phyloP scores from a whole-genome alignment of 2,329 filamentous ascomycete genomes.

The Laburnicola sp. region DNA sequence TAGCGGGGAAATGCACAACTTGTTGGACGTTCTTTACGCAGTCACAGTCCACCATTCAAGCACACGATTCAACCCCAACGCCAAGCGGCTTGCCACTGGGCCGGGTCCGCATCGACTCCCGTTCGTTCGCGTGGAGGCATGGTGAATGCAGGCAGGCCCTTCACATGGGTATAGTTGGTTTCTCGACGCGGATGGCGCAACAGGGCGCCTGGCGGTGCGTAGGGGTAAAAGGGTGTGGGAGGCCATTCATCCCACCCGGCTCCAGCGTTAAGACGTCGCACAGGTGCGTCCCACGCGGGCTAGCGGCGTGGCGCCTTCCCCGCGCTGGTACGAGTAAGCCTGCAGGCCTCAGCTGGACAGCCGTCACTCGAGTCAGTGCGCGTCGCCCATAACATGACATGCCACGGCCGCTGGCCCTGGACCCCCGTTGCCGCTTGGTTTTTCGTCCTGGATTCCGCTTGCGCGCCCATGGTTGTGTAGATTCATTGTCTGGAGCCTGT shows the following conservation, averaged over 20 bases:
- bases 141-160: neutral
- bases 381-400: conserved; percentile 17
- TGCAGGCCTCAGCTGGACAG: conserved; percentile 14
- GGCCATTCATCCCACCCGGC: too few relatives aligned
- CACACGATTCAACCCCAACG: conserved; percentile 6
- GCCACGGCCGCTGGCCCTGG: conserved; percentile 19
- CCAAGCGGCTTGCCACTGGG: conserved; percentile 10
- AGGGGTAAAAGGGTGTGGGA: neutral
- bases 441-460: neutral
- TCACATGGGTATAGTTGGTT: neutral
- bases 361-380: conserved; percentile 7
- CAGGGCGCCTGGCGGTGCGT: neutral
- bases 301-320: conserved; percentile 31
- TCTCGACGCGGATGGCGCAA: neutral
- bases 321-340: conserved; percentile 22
- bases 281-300: conserved; percentile 25
- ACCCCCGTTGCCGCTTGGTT: conserved; percentile 7
- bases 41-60: neutral
- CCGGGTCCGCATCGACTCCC: conserved; percentile 4
- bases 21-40: neutral
- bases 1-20: conserved; percentile 11
- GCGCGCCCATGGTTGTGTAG: conserved; percentile 18
- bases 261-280: neutral
- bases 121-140: neutral
- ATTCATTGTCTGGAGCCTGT: conserved; percentile 29